Conservation (phyloP, 2,329 filamentous ascomycete genomes). For the Apiospora phragmitis region DNA sequence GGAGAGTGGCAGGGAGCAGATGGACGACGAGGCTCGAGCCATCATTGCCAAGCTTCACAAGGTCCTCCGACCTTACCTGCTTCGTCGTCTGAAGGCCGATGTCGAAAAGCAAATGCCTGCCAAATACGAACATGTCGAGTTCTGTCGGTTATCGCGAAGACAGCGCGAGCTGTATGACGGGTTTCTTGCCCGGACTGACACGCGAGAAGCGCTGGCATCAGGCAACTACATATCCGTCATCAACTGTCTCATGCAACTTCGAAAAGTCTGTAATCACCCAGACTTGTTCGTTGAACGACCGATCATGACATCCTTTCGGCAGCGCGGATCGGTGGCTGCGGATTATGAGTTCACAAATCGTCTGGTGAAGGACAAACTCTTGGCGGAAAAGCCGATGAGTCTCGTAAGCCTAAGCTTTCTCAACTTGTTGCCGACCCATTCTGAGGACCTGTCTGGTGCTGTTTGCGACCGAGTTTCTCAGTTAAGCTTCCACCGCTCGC, state of each 20-base stretch:
- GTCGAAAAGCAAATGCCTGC: constrained; percentile 99
- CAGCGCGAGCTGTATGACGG: constrained; percentile 96
- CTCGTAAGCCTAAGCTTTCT: constrained; percentile 73
- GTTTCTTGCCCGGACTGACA: constrained; percentile 88
- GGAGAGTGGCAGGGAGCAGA: constrained; percentile 88
- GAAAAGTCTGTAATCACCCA: constrained; percentile 98
- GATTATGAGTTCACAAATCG: constrained; percentile 74
- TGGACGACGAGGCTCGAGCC: constrained; percentile 90
- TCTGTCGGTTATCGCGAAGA: constrained; percentile 91
- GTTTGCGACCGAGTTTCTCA: constrained; percentile 59
- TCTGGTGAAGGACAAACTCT: constrained; percentile 65
- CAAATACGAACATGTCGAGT: constrained; percentile 96
- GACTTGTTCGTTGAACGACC: constrained; percentile 95
- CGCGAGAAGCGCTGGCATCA: constrained; percentile 81
- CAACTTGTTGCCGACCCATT: constrained; percentile 72
- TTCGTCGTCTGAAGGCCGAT: constrained; percentile 89
- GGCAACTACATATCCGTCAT: constrained; percentile 98
- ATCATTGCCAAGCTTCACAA: constrained; percentile 94
- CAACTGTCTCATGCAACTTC: constrained; percentile 95
- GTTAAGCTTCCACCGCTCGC: constrained; percentile 67
- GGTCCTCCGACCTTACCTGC: constrained; percentile 85
- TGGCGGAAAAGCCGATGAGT: constrained; percentile 62
- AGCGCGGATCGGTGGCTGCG: constrained; percentile 75
- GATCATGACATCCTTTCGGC: constrained; percentile 95
- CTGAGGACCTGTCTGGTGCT: constrained; percentile 63